Evolutionary conservation across 306 rosid genomes (phyloP).

Genomic region (Phaseolus lunatus): DNA sequence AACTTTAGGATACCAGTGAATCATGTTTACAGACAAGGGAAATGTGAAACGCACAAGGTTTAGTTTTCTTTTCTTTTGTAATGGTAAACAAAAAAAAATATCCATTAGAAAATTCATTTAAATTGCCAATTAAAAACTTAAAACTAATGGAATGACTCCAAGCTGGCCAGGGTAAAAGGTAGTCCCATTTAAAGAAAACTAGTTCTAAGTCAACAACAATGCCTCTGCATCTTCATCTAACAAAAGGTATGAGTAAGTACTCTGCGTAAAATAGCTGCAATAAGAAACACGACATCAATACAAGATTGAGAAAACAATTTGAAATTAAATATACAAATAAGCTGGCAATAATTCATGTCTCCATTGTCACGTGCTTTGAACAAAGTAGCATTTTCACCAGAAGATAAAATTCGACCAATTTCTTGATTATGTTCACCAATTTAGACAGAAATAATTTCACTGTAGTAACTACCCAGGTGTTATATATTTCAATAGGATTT

Average conservation of each 20-base stretch:
- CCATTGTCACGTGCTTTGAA: not conserved
- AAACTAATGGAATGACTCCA: conserved; percentile 16
- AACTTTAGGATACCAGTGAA: no score
- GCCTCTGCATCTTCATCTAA: conserved; percentile 61
- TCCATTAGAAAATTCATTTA: conserved; percentile 26
- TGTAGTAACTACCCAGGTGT: not conserved
- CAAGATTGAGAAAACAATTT: conserved; percentile 16
- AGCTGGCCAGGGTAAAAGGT: conserved; percentile 15
- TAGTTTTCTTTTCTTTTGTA: not conserved
- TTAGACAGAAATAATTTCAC: conserved; percentile 3
- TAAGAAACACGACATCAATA: conserved; percentile 38
- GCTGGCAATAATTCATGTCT: not conserved
- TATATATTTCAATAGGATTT: conserved; percentile 22
- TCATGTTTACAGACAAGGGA: no score
- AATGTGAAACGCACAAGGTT: no score
- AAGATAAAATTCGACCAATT: conserved; percentile 21
- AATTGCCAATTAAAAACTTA: conserved; percentile 19
- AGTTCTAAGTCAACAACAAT: conserved; percentile 28
- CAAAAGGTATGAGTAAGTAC: conserved; percentile 83
- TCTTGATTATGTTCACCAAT: not conserved
- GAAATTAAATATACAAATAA: not conserved
- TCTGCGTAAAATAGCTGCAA: conserved; percentile 93
- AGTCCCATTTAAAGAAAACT: conserved; percentile 23
- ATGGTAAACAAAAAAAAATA: not conserved
- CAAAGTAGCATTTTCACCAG: not conserved